Evolutionary conservation across 2,329 filamentous ascomycete genomes (phyloP), one percentile per base, ranked within the genome.

Genomic region (Fusarium austroafricanum): DNA sequence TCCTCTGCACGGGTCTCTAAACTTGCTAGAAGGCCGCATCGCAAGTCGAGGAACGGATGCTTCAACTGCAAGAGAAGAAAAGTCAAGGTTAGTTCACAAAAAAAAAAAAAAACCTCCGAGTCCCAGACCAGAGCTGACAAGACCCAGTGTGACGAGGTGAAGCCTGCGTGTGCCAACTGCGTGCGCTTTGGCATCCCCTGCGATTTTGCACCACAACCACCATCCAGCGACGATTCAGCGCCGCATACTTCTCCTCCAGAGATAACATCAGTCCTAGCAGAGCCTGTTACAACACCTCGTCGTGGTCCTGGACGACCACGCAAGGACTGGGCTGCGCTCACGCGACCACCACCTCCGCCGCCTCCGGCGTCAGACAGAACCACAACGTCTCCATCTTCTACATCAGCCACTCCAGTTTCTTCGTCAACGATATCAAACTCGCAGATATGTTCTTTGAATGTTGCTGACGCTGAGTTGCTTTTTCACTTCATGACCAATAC

Each of bases 1-100:
- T 68, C 58, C 28, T 64, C 69, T 20, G 62, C 65, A 18, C 68
- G 72, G 49, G 72, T 74, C 44, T 73, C 72, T 42, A 74, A 74
- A 43, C 59, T 74, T 44, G 70, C 70, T 21, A 71, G 70, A 51
- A 73, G 73, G 64, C 71, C 73, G n/a, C 73, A 75, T 47, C 71
- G 72, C 58, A 76, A 77, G 59, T 76, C 75, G 15, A 65, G 75
- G 40, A 72, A 73, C 37, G 75, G 75, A 15, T 77, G 75, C 39
- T 68, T 75, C 50, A 77, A 77, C 54, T 77, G 75, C 52, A 77
- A 77, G 26, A 68, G 73, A 45, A 64, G 75, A 28, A 77, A 77
- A 61, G 73, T 77, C 49, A 77, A 77, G 70, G 75, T 75, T 47
- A 43, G 66, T 55, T 26, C 20, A 28, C 42, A 4, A 15, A 47